Evolutionary conservation across 371 early-diverging fungal genomes (phyloP).

Genomic region (Mortierella polycephala): DNA sequence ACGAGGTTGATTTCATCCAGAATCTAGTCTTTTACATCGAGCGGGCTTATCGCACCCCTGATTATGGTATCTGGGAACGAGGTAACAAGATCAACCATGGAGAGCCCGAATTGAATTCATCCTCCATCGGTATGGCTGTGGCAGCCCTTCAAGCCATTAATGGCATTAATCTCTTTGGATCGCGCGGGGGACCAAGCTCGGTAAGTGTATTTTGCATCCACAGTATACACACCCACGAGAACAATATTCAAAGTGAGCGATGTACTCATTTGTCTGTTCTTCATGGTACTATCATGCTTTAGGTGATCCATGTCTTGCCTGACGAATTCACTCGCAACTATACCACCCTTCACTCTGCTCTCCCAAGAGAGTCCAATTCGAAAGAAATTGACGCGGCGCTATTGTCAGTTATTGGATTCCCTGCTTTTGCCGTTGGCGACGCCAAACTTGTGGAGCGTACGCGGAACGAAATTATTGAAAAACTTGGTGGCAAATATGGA

Average conservation of each 20-base stretch:
- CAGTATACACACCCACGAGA: not conserved
- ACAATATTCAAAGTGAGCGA: not conserved
- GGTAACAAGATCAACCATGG: conserved; percentile 94
- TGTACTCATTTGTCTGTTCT: not conserved
- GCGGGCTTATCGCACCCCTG: conserved; percentile 78
- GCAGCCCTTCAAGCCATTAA: conserved; percentile 91
- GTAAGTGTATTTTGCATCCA: conserved; percentile 55
- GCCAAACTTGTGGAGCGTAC: conserved; percentile 72
- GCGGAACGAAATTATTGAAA: conserved; percentile 79
- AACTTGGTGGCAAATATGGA: conserved; percentile 87
- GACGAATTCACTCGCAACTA: conserved; percentile 90
- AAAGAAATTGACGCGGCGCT: conserved; percentile 93
- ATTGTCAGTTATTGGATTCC: conserved; percentile 88
- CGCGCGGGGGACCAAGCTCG: conserved; percentile 82
- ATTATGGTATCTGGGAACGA: conserved; percentile 93
- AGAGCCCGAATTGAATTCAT: conserved; percentile 87
- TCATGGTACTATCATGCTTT: not conserved
- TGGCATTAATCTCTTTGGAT: conserved; percentile 88
- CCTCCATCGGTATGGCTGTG: conserved; percentile 92
- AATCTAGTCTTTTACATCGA: conserved; percentile 93
- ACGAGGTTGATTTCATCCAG: conserved; percentile 92
- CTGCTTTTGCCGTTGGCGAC: conserved; percentile 89
- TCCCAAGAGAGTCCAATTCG: conserved; percentile 89
- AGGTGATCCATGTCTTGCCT: conserved; percentile 86
- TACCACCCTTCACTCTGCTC: conserved; percentile 81